phyloP scores from a whole-genome alignment of 352 stramenopile species.

The Globisporangium cystogenes region DNA sequence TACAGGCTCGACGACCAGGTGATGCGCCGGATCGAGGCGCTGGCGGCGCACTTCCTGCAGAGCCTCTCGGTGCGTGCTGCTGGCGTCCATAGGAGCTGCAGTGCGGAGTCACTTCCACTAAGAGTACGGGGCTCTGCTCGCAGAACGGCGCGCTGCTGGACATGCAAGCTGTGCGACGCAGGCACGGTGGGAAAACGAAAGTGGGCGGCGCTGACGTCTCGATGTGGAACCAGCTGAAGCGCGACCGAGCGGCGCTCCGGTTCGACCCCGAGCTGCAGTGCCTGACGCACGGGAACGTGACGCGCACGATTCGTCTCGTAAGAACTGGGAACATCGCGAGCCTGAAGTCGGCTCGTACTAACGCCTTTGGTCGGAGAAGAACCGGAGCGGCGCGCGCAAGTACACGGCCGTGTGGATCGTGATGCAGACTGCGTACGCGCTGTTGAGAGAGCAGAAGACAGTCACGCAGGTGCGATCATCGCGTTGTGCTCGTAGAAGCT shows the following conservation, averaged over 20 bases:
- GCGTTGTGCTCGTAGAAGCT: neutral
- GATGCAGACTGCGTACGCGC: conserved; percentile 66
- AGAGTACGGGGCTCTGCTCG: neutral
- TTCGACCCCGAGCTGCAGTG: conserved; percentile 54
- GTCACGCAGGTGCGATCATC: conserved; percentile 54
- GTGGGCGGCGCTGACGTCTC: neutral
- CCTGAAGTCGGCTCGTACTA: neutral
- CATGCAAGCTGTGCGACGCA: conserved; percentile 44
- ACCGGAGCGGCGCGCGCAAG: conserved; percentile 56
- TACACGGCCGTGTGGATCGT: conserved; percentile 83
- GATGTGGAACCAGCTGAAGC: conserved; percentile 37
- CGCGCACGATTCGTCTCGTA: conserved; percentile 58
- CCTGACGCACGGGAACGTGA: conserved; percentile 52
- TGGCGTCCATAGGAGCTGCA: too few species aligned
- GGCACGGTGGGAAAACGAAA: neutral
- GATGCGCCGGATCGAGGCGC: conserved; percentile 48
- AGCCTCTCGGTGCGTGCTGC: conserved; percentile 27
- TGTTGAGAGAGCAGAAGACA: conserved; percentile 72
- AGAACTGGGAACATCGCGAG: neutral
- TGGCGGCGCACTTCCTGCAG: conserved; percentile 54
- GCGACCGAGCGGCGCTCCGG: conserved; percentile 38
- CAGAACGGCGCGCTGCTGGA: conserved; percentile 46
- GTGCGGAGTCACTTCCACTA: neutral
- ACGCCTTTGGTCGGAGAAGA: conserved; percentile 16
- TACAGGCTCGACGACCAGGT: conserved; percentile 20